Evolutionary conservation across 2,329 filamentous ascomycete genomes (phyloP).

Genomic region (Fusarium sp.): DNA sequence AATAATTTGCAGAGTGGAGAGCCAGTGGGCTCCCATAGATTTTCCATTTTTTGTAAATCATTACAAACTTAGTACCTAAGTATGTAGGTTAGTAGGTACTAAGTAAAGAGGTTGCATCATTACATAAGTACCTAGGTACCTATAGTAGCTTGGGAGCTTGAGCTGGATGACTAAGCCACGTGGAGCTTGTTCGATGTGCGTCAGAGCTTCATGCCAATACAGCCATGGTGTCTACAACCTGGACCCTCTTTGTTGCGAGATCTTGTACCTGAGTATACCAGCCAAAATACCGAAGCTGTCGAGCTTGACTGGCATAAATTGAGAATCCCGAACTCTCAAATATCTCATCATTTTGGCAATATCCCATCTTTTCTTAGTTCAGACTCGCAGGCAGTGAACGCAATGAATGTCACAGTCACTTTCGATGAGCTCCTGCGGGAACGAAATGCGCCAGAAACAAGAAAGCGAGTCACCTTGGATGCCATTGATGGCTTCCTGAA

Average conservation of each 20-base stretch:
- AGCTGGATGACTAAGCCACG: slow-evolving; percentile 44
- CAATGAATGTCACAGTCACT: slow-evolving; percentile 74
- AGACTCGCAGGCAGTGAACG: slow-evolving; percentile 32
- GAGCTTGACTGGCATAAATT: not conserved
- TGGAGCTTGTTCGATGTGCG: slow-evolving; percentile 36
- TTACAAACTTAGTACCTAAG: too few relatives aligned
- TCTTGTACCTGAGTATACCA: slow-evolving; percentile 26
- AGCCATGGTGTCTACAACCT: slow-evolving; percentile 48
- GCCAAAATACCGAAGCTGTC: slow-evolving; percentile 16
- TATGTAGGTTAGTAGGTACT: too few relatives aligned
- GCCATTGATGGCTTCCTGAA: slow-evolving; percentile 88
- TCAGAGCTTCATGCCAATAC: slow-evolving; percentile 42
- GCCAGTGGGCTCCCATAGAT: not conserved
- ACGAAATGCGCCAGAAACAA: slow-evolving; percentile 65
- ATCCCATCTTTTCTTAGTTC: slow-evolving; percentile 18
- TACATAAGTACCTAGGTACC: not conserved
- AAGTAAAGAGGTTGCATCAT: slow-evolving; percentile 12
- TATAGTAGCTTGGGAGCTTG: not conserved
- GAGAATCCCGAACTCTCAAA: not conserved
- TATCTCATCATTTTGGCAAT: slow-evolving; percentile 5
- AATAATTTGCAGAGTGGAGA: not conserved
- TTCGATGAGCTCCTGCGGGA: slow-evolving; percentile 77
- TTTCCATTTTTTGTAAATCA: slow-evolving; percentile 3
- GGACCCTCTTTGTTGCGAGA: slow-evolving; percentile 20
- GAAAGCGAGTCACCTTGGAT: slow-evolving; percentile 58